Conservation (phyloP, 2,329 filamentous ascomycete species). For the Colletotrichum simmondsii region DNA sequence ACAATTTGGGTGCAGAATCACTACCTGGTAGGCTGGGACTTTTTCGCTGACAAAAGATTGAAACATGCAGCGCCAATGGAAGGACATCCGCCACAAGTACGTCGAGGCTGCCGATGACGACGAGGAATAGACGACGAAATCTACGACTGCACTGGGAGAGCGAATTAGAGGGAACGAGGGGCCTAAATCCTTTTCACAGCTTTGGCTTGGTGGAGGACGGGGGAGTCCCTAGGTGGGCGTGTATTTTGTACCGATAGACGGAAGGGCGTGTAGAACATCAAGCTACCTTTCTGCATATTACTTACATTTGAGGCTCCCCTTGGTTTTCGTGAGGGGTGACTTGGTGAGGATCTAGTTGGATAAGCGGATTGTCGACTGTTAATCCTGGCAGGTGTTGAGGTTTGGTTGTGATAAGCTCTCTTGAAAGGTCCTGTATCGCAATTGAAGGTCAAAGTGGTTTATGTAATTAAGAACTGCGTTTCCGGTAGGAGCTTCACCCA, state of each 20-base stretch:
- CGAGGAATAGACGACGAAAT: slow-evolving; percentile 62
- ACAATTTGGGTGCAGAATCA: not conserved
- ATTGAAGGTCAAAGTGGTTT: no score
- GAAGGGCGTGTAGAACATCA: slow-evolving; percentile 35
- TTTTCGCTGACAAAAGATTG: slow-evolving; percentile 43
- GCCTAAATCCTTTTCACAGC: not conserved
- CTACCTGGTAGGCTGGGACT: not conserved
- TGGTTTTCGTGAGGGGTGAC: not conserved
- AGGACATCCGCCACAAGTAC: slow-evolving; percentile 96
- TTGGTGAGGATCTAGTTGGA: not conserved
- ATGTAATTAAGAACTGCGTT: no score
- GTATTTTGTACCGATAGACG: slow-evolving; percentile 36
- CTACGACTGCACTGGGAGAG: slow-evolving; percentile 33
- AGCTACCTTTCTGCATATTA: slow-evolving; percentile 35
- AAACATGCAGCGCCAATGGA: slow-evolving; percentile 89
- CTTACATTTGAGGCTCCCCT: not conserved
- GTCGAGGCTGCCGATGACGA: slow-evolving; percentile 74
- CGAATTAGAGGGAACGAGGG: not conserved
- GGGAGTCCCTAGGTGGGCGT: not conserved
- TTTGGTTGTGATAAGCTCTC: not conserved
- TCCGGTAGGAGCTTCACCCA: no score
- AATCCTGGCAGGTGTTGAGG: not conserved
- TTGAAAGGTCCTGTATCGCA: not conserved
- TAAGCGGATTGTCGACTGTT: not conserved
- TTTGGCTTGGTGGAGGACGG: slow-evolving; percentile 10